These are phyloP conservation scores for Daldinia vernicosa DNA, from an alignment of 495 filamentous ascomycete genomes.

Conservation along the genomic window DNA sequence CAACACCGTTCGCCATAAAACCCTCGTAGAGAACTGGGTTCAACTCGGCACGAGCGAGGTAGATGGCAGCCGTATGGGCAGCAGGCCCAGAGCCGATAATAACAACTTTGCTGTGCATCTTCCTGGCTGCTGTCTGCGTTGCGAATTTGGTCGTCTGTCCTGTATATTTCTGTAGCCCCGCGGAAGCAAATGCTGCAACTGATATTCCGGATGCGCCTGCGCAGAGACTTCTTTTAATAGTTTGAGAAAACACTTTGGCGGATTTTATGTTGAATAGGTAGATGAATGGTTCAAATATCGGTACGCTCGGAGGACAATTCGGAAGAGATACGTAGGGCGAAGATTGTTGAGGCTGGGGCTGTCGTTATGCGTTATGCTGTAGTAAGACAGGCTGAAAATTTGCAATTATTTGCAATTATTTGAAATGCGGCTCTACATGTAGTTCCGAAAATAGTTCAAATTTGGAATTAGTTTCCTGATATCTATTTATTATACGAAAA, in stretches of 20 bases:
- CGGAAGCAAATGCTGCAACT: slow-evolving; percentile 68
- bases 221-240: slow-evolving; percentile 63
- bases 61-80: slow-evolving; percentile 96
- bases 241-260: slow-evolving; percentile 88
- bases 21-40: slow-evolving; percentile 95
- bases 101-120: slow-evolving; percentile 84
- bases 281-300: slow-evolving; percentile 27
- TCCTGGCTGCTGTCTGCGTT: slow-evolving; percentile 57
- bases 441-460: slow-evolving; percentile 40
- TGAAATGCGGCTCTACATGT: slow-evolving; percentile 40
- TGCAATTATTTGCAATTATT: slow-evolving; percentile 19
- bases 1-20: slow-evolving; percentile 96
- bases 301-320: slow-evolving; percentile 28
- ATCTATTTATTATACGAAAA: background rate
- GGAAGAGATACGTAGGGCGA: slow-evolving; percentile 19
- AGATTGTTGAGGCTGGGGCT: slow-evolving; percentile 9
- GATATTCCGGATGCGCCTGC: slow-evolving; percentile 68
- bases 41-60: slow-evolving; percentile 92
- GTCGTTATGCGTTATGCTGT: slow-evolving; percentile 6
- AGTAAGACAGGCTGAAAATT: slow-evolving; percentile 30
- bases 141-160: slow-evolving; percentile 64
- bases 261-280: slow-evolving; percentile 35
- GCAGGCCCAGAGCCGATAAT: slow-evolving; percentile 94
- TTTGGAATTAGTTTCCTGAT: slow-evolving; percentile 33
- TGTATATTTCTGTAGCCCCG: slow-evolving; percentile 71